Conservation (phyloP, 768 basidiomycete species). For the Krasilnikovozyma curviuscula region DNA sequence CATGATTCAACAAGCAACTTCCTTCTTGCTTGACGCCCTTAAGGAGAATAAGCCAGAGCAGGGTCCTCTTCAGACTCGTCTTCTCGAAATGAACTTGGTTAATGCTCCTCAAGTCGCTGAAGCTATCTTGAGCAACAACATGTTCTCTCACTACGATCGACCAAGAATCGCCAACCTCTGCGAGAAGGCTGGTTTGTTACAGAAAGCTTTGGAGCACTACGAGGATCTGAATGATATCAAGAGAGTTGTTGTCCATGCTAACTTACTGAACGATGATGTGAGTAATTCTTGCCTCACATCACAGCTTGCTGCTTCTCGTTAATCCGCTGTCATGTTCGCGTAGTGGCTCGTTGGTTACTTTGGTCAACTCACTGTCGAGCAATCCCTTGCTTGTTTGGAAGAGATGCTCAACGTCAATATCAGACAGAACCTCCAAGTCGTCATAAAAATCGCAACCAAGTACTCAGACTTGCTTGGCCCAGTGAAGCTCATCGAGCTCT, state of each 20-base stretch:
- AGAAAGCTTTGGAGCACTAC: slow-evolving; percentile 95
- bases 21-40: slow-evolving; percentile 87
- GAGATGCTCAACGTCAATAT: slow-evolving; percentile 97
- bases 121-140: slow-evolving; percentile 94
- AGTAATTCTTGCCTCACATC: slow-evolving; percentile 20
- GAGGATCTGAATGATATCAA: slow-evolving; percentile 98
- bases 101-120: slow-evolving; percentile 98
- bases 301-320: not conserved
- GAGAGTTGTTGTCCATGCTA: slow-evolving; percentile 84
- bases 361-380: slow-evolving; percentile 87
- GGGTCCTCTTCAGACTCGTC: slow-evolving; percentile 80
- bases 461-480: slow-evolving; percentile 96
- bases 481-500: slow-evolving; percentile 94
- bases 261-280: slow-evolving; percentile 63
- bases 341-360: slow-evolving; percentile 96
- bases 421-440: slow-evolving; percentile 88
- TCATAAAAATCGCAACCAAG: slow-evolving; percentile 93
- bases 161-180: slow-evolving; percentile 94
- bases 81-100: slow-evolving; percentile 92
- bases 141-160: slow-evolving; percentile 92
- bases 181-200: slow-evolving; percentile 90
- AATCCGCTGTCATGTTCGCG: slow-evolving; percentile 5
- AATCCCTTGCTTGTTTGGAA: slow-evolving; percentile 85
- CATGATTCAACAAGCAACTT: slow-evolving; percentile 97
- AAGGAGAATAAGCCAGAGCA: slow-evolving; percentile 98